Base-by-base conservation (phyloP, 106 monocot species). In the Acanthochlamys bracteata region DNA sequence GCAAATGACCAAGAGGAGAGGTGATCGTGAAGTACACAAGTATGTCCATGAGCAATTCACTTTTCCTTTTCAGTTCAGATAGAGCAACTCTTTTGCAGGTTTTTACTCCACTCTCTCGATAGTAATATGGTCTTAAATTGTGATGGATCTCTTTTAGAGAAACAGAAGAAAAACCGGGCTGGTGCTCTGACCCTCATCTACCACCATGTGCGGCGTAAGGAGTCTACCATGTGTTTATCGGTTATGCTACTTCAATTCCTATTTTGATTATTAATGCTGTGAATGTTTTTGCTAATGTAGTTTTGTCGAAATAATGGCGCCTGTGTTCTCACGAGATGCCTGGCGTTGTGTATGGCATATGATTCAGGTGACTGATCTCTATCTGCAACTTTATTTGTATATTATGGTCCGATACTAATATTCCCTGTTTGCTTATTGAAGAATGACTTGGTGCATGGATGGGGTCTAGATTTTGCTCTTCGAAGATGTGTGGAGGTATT, bases 201-300 rank as follows among this genome's bases (percentile, higher is more conserved):
- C 66, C 66, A 7, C 66, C 66, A 7, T 66, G 66, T 53, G 66
- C 66, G 16, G 66, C 66, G 66, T 66, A 66, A 25, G 66, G n/a
- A 3, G 7, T 20, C 45, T 55, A 10, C 4, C 13, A 19, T 20
- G 22, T 55, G 3, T 55, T 22, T 1, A 20, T 13, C 20, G 20
- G 20, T 8, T 16, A 20, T 55, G 22, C 55, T 55, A 10, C 20
- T 22, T 20, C 20, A 0, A 15, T 10, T 22, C 0, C 55, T 54
- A 16, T 46, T 14, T 46, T 46, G 45, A 15, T 55, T 55, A 2
- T 20, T 20, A 54, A 55, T 55, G 3, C 55, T 55, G 55, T 55
- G 16, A 4, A 22, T 55, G 20, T 55, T 10, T 51, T 13, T 19
- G n/a, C 51, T 15, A 15, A 51, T 51, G 51, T 20, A 63, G 63